Evolutionary conservation across 2,329 filamentous ascomycete genomes (phyloP), one percentile per base, ranked within the genome.

Genomic region (Podosphaera aphanis): DNA sequence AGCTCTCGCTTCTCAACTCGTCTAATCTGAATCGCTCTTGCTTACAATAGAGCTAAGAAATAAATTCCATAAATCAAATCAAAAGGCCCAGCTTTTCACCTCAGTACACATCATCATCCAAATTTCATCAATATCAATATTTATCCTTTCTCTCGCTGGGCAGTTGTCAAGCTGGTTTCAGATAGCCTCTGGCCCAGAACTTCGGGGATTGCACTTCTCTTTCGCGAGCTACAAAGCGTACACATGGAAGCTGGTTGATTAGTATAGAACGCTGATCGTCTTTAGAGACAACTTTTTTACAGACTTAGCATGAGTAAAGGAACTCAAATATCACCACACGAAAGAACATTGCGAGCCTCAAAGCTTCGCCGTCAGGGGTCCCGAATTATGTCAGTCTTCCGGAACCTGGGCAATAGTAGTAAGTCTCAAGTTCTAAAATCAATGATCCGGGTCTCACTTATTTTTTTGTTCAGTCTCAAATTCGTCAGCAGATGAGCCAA

Each of bases 361-460:
- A 68, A 64, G 49, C 41, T 64, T 35, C 59, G 60, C 46, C 61
- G 61, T 20, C 61, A 62, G 37, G 60, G 62, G n/a, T 64, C 62
- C 5, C 63, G 57, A 37, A 52, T 69, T n/a, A 52, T 63, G 45
- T 64, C 62, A 3, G 63, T 60, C 19, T 49, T 69, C 18, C 62
- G 61, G 27, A 63, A 63, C 16, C 52, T 67, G 44, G 65, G 62
- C 18, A 64, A 62, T 44, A 65, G 60, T 58, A 48, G 56, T 56
- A 53, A 45, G 49, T 43, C 23, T 33, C 6, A 21, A 29, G 6
- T 5, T 6, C 11, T 18, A 11, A 16, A 20, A 10, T 25, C 23
- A 43, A 23, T 15, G 5, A 18, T 36, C 5, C 42, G 10, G 8
- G 18, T 43, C 33, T 41, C 27, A 46, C 38, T 46, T 33, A 50